These are phyloP conservation scores for Kentomonas sorsogonicus DNA, from an alignment of 208 protist genomes.

Conservation along the genomic window DNA sequence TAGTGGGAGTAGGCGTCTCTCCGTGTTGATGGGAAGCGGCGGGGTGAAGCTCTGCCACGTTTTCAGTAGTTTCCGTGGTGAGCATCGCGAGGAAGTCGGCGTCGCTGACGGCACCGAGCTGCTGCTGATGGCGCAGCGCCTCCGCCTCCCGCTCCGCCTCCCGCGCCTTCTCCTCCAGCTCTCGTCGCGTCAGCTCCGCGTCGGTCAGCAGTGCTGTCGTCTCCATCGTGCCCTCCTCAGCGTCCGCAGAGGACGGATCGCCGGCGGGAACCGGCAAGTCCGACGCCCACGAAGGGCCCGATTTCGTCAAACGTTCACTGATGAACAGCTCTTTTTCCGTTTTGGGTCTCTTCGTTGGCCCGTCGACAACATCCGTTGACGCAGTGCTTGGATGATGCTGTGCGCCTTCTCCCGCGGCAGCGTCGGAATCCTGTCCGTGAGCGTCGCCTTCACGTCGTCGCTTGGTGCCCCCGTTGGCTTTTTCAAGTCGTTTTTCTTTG, in stretches of 20 bases:
- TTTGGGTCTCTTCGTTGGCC: conserved; percentile 5
- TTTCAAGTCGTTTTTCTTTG: conserved; percentile 11
- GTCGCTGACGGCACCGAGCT: conserved; percentile 64
- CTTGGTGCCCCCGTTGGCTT: not conserved
- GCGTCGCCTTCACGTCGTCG: not conserved
- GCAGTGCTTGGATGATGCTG: not conserved
- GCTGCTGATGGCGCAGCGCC: conserved; percentile 54
- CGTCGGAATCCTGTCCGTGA: conserved; percentile 10
- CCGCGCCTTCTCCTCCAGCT: conserved; percentile 11
- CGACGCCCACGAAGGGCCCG: conserved; percentile 62
- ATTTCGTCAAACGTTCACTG: conserved; percentile 46
- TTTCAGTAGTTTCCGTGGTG: conserved; percentile 4
- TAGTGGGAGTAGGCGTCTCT: no score
- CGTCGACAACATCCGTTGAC: no score
- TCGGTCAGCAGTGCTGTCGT: no score
- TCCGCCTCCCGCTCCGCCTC: conserved; percentile 18
- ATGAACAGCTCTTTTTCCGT: conserved; percentile 50
- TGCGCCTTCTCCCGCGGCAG: not conserved
- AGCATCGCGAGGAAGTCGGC: conserved; percentile 69
- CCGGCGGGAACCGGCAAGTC: conserved; percentile 67
- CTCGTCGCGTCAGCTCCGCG: conserved; percentile 4
- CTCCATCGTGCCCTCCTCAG: no score
- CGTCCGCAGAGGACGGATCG: no score
- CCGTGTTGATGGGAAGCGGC: no score
- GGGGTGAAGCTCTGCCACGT: no score